Conservation (phyloP, 768 basidiomycete species). For the Rhodocollybia butyracea region DNA sequence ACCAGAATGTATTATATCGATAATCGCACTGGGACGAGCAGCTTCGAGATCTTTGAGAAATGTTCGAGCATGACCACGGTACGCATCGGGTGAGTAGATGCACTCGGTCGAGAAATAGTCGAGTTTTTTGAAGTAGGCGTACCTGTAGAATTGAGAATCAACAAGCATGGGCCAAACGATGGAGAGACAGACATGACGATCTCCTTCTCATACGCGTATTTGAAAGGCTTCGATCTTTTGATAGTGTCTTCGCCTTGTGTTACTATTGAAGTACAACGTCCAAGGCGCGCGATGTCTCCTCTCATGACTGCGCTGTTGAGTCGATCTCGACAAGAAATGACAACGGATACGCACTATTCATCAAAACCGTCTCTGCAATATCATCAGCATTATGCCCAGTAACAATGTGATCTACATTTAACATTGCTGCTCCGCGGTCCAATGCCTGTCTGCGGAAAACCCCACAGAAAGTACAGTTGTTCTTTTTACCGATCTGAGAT, state of each 20-base stretch:
- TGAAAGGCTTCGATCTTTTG: conserved; percentile 98
- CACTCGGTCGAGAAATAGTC: conserved; percentile 99
- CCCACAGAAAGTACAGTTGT: conserved; percentile 99
- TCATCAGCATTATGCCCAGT: conserved; percentile 99
- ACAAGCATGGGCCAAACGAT: neutral
- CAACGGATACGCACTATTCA: conserved; percentile 77
- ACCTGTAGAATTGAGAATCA: conserved; percentile 48
- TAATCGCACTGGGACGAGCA: conserved; percentile 90
- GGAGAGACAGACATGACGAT: conserved; percentile 84
- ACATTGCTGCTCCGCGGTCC: conserved; percentile 86
- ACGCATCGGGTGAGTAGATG: conserved; percentile 98
- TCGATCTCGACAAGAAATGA: neutral
- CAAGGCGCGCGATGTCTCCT: conserved; percentile 92
- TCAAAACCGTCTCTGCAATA: conserved; percentile 96
- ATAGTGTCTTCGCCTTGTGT: conserved; percentile 97
- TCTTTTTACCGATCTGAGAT: conserved; percentile 91
- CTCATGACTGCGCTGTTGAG: conserved; percentile 72
- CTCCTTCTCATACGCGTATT: conserved; percentile 99
- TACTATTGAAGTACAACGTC: conserved; percentile 91
- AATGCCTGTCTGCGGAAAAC: conserved; percentile 96
- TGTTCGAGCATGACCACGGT: conserved; percentile 91
- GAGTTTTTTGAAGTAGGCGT: conserved; percentile 98
- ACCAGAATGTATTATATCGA: conserved; percentile 96
- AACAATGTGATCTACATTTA: conserved; percentile 94
- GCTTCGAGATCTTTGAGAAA: conserved; percentile 96